phyloP scores from a whole-genome alignment of 2,329 filamentous ascomycete species.

The Cordyceps javanica region DNA sequence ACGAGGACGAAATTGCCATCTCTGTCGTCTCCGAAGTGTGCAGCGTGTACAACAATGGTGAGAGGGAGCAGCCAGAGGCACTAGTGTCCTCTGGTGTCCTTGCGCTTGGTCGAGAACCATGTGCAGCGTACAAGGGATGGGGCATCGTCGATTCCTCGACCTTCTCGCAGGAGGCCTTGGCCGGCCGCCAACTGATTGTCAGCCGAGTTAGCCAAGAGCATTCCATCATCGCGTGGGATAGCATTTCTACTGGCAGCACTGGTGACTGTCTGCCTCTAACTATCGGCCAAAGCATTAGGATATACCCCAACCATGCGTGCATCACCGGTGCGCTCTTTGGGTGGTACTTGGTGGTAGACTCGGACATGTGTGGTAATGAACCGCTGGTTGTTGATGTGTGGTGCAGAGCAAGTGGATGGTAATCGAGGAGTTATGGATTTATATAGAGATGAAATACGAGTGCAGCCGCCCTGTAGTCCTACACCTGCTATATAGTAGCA shows the following conservation, averaged over 20 bases:
- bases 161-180: not conserved
- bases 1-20: constrained; percentile 44
- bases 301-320: constrained; percentile 62
- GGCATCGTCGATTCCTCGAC: constrained; percentile 44
- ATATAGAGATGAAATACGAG: not conserved
- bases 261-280: constrained; percentile 30
- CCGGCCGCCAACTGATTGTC: constrained; percentile 41
- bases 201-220: constrained; percentile 61
- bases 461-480: constrained; percentile 5
- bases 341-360: constrained; percentile 52
- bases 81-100: constrained; percentile 52
- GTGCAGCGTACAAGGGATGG: constrained; percentile 54
- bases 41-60: constrained; percentile 46
- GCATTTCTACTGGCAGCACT: constrained; percentile 16
- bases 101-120: constrained; percentile 56
- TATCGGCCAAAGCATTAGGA: constrained; percentile 35
- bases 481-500: constrained; percentile 11
- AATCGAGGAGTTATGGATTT: not conserved
- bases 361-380: constrained; percentile 31
- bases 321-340: constrained; percentile 54
- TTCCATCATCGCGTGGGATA: constrained; percentile 48
- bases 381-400: constrained; percentile 49
- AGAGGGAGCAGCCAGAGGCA: constrained; percentile 37
- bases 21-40: constrained; percentile 55
- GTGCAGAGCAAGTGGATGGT: constrained; percentile 50